These are phyloP conservation scores for Zizania palustris DNA, from an alignment of 202 grass and related monocot species.

Conservation along the genomic window DNA sequence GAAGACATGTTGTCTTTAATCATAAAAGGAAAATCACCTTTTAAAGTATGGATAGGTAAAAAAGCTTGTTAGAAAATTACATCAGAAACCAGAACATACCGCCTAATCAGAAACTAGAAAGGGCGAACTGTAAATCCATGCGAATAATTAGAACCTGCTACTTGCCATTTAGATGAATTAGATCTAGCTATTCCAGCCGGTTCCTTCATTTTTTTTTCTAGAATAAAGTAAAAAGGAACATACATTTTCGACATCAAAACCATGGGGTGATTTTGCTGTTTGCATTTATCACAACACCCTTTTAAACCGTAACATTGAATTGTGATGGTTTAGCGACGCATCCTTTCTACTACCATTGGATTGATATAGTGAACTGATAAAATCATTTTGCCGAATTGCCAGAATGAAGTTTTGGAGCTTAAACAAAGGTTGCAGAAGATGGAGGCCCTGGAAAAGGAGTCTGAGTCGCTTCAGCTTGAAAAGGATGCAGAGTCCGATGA, in stretches of 20 bases:
- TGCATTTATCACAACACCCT: background rate
- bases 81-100: background rate
- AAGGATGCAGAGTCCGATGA: background rate
- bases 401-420: slow-evolving; percentile 52
- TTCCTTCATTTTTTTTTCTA: background rate
- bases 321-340: background rate
- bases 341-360: background rate
- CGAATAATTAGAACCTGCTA: background rate
- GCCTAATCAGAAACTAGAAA: background rate
- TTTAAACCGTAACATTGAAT: background rate
- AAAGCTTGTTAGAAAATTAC: background rate
- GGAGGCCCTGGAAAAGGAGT: slow-evolving; percentile 49
- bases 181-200: background rate
- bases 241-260: background rate
- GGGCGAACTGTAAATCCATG: background rate
- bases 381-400: slow-evolving; percentile 21
- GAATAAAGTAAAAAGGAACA: background rate
- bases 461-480: slow-evolving; percentile 37
- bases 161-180: slow-evolving; percentile 14
- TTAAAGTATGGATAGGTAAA: background rate
- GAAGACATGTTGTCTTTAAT: background rate
- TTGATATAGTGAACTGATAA: background rate
- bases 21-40: background rate
- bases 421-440: slow-evolving; percentile 54
- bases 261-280: background rate